Evolutionary conservation across 306 rosid genomes (phyloP), one percentile per base, ranked within the genome.

Genomic region (Acacia crassicarpa): DNA sequence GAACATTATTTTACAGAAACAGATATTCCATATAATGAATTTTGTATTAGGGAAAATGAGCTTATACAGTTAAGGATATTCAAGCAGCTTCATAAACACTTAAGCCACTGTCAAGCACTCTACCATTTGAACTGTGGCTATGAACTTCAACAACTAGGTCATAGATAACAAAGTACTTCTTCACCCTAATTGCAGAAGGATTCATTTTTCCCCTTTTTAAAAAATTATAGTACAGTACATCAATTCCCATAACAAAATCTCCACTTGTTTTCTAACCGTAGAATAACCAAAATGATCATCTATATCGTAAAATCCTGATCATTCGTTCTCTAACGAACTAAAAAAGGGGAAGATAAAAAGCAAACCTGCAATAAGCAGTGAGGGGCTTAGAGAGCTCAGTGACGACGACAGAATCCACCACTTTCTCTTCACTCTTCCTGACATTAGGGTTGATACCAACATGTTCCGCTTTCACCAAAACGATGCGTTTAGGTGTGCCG

Each of bases 341-440:
- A 35, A 27, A n/a, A n/a, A 4, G 2, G 12, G 27, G 15, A n/a
- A 2, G 1, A 38, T 22, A 15, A 20, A 17, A 68, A 74, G 8
- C 11, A 69, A 41, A 92, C 97, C 94, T 91, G 94, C 98, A 94
- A 85, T 91, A 92, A 72, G 93, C 83, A 72, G 97, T 94, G 80
- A 89, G 85, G 51, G 94, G 89, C 84, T 94, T 91, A 19, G 94
- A n/a, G 48, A 94, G 92, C 58, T 94, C 97, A 76, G 89, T 53
- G 53, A 89, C 85, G 48, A 92, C 83, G 8, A 92, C 94, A 79
- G 91, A 74, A 75, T 94, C 97, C 43, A 94, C 97, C 58, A 94
- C 97, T 75, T 94, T 94, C 0, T 80, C 89, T 84, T 94, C 98
- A 33, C 14, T 84, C 91, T 94, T 94, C 81, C 98, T 90, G 38